A percentile compares a stretch with the other conserved stretches of the same genome.
Evolutionary conservation across 2,329 filamentous ascomycete species (phyloP).

Genomic region (Ophiosphaerella herpotricha): DNA sequence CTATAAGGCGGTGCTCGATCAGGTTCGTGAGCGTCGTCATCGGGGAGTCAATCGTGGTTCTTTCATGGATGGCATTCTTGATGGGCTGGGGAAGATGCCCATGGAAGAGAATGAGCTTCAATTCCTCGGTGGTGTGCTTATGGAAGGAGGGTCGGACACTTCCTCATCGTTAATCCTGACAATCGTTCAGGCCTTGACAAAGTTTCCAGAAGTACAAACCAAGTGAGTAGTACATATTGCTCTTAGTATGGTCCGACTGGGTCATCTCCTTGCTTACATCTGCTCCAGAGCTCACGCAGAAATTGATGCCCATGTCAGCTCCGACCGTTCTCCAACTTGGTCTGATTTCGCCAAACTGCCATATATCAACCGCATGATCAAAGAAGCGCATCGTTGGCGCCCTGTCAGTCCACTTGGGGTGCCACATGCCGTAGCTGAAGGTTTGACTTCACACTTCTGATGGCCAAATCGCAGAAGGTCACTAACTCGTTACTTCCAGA

Average conservation of each 20-base stretch:
- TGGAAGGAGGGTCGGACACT: slow-evolving; percentile 4
- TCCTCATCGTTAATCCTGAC: background rate
- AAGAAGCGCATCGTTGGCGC: slow-evolving; percentile 20
- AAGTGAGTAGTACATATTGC: background rate
- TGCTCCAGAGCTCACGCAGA: background rate
- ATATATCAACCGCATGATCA: slow-evolving; percentile 27
- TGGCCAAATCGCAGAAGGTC: background rate
- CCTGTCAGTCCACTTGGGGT: slow-evolving; percentile 14
- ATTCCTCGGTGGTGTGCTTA: slow-evolving; percentile 14
- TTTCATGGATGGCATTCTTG: slow-evolving; percentile 22
- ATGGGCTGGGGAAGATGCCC: slow-evolving; percentile 7
- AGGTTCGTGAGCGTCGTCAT: slow-evolving; percentile 13
- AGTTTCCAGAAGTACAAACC: background rate
- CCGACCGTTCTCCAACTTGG: background rate
- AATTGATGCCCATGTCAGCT: background rate
- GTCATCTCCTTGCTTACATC: background rate
- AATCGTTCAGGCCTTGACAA: background rate
- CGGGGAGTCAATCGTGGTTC: slow-evolving; percentile 6
- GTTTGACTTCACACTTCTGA: background rate
- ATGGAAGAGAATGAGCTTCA: slow-evolving; percentile 12
- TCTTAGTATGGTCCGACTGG: background rate
- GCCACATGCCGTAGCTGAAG: slow-evolving; percentile 8
- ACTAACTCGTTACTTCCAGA: slow-evolving; percentile 1
- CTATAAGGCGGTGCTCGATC: slow-evolving; percentile 13
- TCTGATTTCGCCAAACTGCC: slow-evolving; percentile 18